Evolutionary conservation across 306 rosid genomes (phyloP).

Genomic region (Cotoneaster glaucophyllus): DNA sequence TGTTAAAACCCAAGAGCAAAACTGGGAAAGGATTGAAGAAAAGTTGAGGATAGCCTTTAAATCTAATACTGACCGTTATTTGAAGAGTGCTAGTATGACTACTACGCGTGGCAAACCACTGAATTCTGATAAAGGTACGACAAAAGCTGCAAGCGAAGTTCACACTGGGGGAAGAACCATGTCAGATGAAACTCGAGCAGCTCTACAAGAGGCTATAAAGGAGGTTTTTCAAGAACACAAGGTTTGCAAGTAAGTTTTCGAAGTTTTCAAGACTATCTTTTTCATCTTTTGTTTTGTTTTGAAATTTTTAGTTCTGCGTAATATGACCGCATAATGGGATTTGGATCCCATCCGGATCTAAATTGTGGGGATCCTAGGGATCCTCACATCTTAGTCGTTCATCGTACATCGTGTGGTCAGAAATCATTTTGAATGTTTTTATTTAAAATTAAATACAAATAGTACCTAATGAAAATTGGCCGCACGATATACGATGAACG

Average conservation of each 20-base stretch:
- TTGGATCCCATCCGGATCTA: too few species aligned
- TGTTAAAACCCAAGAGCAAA: constrained; percentile 44
- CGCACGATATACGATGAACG: too few species aligned
- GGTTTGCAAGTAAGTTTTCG: constrained; percentile 71
- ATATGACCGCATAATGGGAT: too few species aligned
- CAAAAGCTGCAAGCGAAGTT: constrained; percentile 28
- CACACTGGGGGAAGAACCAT: constrained; percentile 44
- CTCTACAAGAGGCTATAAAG: constrained; percentile 39
- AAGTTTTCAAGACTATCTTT: neutral
- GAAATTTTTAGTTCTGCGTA: neutral
- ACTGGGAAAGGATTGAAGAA: constrained; percentile 34
- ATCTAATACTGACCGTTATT: constrained; percentile 22
- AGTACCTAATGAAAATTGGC: too few species aligned
- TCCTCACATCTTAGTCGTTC: too few species aligned
- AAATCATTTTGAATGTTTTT: too few species aligned
- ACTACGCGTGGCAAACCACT: constrained; percentile 26
- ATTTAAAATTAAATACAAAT: too few species aligned
- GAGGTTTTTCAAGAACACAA: constrained; percentile 61
- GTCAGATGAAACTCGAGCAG: constrained; percentile 74
- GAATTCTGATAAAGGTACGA: constrained; percentile 30
- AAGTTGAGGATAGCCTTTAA: constrained; percentile 1
- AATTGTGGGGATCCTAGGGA: too few species aligned
- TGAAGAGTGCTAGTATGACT: constrained; percentile 25
- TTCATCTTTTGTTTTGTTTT: neutral
- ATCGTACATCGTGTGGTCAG: too few species aligned